Evolutionary conservation across 305 asterid species (phyloP).

Genomic region (Fraxinus sp.): DNA sequence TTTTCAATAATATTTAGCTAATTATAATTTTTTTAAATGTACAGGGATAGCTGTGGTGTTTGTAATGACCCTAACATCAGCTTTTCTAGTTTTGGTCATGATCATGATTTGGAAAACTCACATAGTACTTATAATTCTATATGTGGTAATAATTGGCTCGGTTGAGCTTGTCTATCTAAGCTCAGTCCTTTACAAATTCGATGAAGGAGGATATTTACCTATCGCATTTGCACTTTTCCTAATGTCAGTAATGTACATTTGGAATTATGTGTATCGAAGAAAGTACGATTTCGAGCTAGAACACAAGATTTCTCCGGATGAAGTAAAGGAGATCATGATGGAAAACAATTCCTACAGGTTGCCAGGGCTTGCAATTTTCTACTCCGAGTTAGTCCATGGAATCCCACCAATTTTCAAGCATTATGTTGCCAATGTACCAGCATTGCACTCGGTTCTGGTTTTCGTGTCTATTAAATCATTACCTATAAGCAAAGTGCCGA

Average conservation of each 20-base stretch:
- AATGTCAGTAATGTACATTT: slow-evolving; percentile 49
- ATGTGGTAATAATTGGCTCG: slow-evolving; percentile 30
- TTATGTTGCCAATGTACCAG: slow-evolving; percentile 54
- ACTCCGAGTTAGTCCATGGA: slow-evolving; percentile 69
- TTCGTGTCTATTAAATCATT: slow-evolving; percentile 59
- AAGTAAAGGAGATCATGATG: slow-evolving; percentile 30
- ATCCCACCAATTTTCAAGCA: slow-evolving; percentile 73
- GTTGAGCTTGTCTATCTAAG: slow-evolving; percentile 50
- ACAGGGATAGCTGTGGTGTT: slow-evolving; percentile 69
- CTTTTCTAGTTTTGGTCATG: slow-evolving; percentile 46
- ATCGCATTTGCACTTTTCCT: slow-evolving; percentile 43
- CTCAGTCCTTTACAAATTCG: slow-evolving; percentile 59
- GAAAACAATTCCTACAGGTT: slow-evolving; percentile 32
- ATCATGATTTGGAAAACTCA: slow-evolving; percentile 63
- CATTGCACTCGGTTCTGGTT: slow-evolving; percentile 55
- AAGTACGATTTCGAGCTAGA: slow-evolving; percentile 50
- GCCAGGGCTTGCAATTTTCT: slow-evolving; percentile 60
- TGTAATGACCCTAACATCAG: slow-evolving; percentile 59
- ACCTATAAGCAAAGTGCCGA: slow-evolving; percentile 52
- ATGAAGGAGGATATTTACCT: slow-evolving; percentile 62
- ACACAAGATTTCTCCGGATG: slow-evolving; percentile 46
- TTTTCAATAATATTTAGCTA: not conserved
- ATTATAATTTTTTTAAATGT: not conserved
- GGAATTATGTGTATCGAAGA: slow-evolving; percentile 55
- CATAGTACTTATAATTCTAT: slow-evolving; percentile 34